Evolutionary conservation across 768 basidiomycete species (phyloP), one percentile per base, ranked within the genome.

Genomic region (Flagelloscypha sp.): DNA sequence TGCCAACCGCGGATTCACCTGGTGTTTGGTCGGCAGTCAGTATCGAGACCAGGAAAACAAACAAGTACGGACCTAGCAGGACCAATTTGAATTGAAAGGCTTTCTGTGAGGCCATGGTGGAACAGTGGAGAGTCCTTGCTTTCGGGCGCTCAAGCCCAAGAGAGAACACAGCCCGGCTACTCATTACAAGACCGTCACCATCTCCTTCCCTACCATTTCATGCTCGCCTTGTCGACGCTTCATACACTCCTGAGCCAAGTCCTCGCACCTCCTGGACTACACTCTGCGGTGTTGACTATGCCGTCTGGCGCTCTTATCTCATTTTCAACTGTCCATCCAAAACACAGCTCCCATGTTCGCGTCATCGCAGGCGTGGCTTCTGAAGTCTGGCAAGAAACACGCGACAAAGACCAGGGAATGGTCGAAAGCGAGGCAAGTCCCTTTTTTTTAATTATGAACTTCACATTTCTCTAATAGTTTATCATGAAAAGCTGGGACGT

Each of bases 1-100:
- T 99, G 35, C 95, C 95, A 33, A 99, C 95, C 28, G 95, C 94
- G 25, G 87, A 92, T 68, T 97, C 93, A 50, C 93, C 92, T 95
- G 53, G 18, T 38, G 29, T 17, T 41, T 12, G 8, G 44, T 53
- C 23, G 48, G 44, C 18, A 34, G 16, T 27, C 30, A 36, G 17
- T 15, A 24, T 29, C 27, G 10, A 16, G n/a, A 16, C 23, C 11
- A 9, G 22, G 15, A 28, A 27, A 7, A 15, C 11, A 35, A 43
- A 16, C n/a, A 15, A 22, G 13, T 10, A 65, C 74, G 45, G 42
- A 87, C 95, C 95, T 43, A 97, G 76, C 30, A 97, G 76, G 44
- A 97, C 94, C 47, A 98, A 84, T 59, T 97, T 97, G 69, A 94
- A 95, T 61, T 89, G 87, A 48, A 73, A 85, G n/a, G n/a, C n/a